These are phyloP conservation scores for Sporothrix pseudoabietina DNA, from an alignment of 2,329 filamentous ascomycete genomes.

Conservation along the genomic window DNA sequence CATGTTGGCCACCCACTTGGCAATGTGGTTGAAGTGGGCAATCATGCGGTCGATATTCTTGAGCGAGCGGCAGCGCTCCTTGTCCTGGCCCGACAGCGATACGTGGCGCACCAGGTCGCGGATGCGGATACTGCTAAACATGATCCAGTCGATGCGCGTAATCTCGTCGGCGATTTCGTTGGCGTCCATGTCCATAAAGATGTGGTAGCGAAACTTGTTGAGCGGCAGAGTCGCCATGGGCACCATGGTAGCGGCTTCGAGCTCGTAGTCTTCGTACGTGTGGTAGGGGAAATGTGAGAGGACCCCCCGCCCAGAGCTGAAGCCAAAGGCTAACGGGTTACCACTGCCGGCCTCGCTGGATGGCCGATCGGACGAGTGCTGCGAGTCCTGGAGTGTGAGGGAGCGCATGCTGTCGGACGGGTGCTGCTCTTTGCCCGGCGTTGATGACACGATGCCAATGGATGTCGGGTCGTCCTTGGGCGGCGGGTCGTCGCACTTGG, in stretches of 20 bases:
- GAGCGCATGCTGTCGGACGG: conserved; percentile 52
- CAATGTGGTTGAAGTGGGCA: conserved; percentile 84
- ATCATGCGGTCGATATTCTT: conserved; percentile 94
- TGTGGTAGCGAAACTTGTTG: conserved; percentile 84
- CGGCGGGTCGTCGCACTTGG: conserved; percentile 69
- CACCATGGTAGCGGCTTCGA: conserved; percentile 71
- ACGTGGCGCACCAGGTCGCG: conserved; percentile 93
- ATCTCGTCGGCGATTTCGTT: conserved; percentile 88
- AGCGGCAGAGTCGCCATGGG: conserved; percentile 70
- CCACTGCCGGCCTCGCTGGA: conserved; percentile 41
- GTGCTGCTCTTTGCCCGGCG: conserved; percentile 28
- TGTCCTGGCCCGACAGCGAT: conserved; percentile 69
- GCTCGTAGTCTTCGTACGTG: conserved; percentile 76
- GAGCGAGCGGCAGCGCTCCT: conserved; percentile 74
- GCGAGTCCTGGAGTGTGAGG: conserved; percentile 53
- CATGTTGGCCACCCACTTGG: conserved; percentile 80
- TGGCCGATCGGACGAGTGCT: conserved; percentile 44
- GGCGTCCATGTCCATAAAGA: conserved; percentile 83
- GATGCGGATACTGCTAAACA: conserved; percentile 93
- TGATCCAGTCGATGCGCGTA: conserved; percentile 95
- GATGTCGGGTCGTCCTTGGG: conserved; percentile 33
- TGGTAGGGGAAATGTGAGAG: conserved; percentile 59
- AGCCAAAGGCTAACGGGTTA: not conserved
- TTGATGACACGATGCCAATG: conserved; percentile 12
- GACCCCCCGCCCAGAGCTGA: not conserved